Evolutionary conservation across 192 early-diverging fungal species (phyloP).

Genomic region (Thoreauomyces humboldtii): DNA sequence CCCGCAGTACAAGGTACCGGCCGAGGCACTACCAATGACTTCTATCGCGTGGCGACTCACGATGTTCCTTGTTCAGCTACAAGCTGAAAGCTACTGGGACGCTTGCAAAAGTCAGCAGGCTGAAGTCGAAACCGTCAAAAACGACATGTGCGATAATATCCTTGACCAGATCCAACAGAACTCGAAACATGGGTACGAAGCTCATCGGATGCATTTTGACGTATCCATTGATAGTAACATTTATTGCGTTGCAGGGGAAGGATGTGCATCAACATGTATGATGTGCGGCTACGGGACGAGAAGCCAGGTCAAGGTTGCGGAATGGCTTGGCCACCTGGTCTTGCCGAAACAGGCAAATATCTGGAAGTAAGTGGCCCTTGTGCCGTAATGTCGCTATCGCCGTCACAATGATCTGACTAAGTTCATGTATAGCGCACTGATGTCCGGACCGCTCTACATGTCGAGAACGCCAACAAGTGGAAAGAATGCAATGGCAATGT

Average conservation of each 20-base stretch:
- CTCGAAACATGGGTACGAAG: constrained; percentile 24
- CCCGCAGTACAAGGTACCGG: constrained; percentile 7
- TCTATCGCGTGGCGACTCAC: not conserved
- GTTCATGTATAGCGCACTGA: constrained; percentile 38
- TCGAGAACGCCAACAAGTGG: constrained; percentile 47
- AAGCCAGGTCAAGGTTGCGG: constrained; percentile 54
- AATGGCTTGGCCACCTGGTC: constrained; percentile 43
- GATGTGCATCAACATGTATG: constrained; percentile 72
- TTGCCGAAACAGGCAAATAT: constrained; percentile 39
- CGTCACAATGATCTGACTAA: too few species aligned
- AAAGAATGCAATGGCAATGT: constrained; percentile 62
- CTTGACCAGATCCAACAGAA: constrained; percentile 36
- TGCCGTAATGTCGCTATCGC: too few species aligned
- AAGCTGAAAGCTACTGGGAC: constrained; percentile 17
- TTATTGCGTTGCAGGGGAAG: constrained; percentile 22
- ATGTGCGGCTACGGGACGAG: constrained; percentile 60
- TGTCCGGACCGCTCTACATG: constrained; percentile 59
- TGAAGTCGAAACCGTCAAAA: constrained; percentile 25
- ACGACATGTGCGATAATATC: constrained; percentile 41
- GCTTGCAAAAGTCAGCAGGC: constrained; percentile 18
- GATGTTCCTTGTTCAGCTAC: not conserved
- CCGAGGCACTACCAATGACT: too few species aligned
- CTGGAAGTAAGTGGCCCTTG: constrained; percentile 18
- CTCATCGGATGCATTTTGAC: too few species aligned
- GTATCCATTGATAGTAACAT: too few species aligned